A percentile compares a stretch with the other conserved stretches of the same genome.
Evolutionary conservation across 1,284 basidiomycete species (phyloP).

Genomic region (Irpex sp.): DNA sequence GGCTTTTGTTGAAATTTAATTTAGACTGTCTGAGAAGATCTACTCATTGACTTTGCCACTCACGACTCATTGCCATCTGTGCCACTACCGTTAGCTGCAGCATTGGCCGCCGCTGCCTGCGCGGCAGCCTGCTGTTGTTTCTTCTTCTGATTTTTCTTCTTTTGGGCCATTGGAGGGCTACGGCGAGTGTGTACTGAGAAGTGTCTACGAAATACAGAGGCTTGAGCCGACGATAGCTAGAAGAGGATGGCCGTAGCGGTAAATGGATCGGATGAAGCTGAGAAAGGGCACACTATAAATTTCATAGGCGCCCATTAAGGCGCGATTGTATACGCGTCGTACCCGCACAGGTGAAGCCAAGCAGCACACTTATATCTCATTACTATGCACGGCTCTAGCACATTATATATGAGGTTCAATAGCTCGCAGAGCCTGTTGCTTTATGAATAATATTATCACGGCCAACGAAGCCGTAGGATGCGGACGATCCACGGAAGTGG

Average conservation of each 20-base stretch:
- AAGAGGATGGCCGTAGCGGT: background rate
- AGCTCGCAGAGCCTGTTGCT: too few species aligned
- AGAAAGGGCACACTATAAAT: background rate
- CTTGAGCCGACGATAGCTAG: background rate
- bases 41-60: background rate
- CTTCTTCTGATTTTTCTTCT: conserved; percentile 30
- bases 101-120: conserved; percentile 3
- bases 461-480: too few species aligned
- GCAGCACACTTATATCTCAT: too few species aligned
- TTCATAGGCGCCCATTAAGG: background rate
- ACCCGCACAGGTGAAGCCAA: background rate
- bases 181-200: background rate
- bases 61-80: conserved; percentile 16
- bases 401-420: too few species aligned
- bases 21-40: conserved; percentile 9
- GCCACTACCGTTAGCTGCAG: conserved; percentile 7
- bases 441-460: too few species aligned
- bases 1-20: conserved; percentile 10
- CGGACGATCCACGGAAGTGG: background rate
- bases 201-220: background rate
- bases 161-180: conserved; percentile 21
- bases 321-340: background rate
- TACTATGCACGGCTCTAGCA: too few species aligned
- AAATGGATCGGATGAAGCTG: background rate
- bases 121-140: conserved; percentile 19